These are phyloP conservation scores for Tilletia horrida DNA, from an alignment of 1,284 basidiomycete species.

Conservation along the genomic window DNA sequence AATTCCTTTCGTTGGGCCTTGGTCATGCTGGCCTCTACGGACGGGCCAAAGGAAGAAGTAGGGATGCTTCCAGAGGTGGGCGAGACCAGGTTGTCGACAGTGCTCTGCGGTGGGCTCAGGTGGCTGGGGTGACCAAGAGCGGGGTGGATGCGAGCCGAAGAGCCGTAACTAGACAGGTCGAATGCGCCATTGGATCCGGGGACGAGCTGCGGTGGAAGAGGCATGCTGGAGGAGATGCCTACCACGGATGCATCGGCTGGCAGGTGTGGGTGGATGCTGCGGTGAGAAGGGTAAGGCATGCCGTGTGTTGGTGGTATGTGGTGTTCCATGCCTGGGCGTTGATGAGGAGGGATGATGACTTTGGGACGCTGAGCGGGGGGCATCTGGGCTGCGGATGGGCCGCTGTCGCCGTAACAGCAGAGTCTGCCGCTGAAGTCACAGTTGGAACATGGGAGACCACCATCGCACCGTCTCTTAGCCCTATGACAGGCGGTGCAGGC, in stretches of 20 bases:
- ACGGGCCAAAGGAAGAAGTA: neutral
- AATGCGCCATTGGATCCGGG: no score
- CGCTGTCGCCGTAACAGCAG: slow-evolving; percentile 57
- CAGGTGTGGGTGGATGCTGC: neutral
- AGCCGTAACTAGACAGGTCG: no score
- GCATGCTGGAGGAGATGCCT: no score
- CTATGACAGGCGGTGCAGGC: slow-evolving; percentile 52
- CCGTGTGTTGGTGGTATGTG: neutral
- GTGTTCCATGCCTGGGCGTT: neutral
- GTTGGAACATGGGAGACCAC: slow-evolving; percentile 59
- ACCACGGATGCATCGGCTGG: neutral
- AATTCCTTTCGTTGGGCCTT: slow-evolving; percentile 32
- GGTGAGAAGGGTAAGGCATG: neutral
- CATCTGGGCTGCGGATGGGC: slow-evolving; percentile 56
- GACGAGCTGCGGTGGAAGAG: no score
- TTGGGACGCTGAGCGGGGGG: slow-evolving; percentile 39
- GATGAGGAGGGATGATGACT: neutral
- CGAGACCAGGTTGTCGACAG: slow-evolving; percentile 18
- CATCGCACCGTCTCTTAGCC: slow-evolving; percentile 60
- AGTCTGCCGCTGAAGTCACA: slow-evolving; percentile 59
- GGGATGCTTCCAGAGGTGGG: slow-evolving; percentile 17
- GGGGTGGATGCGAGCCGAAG: no score
- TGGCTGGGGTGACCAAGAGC: no score
- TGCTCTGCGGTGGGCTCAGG: slow-evolving; percentile 35
- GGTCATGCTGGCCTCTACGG: slow-evolving; percentile 11